A percentile compares a stretch with the other conserved stretches of the same genome.
Evolutionary conservation across 257 asterid species (phyloP).

Genomic region (Plectranthus barbatus): DNA sequence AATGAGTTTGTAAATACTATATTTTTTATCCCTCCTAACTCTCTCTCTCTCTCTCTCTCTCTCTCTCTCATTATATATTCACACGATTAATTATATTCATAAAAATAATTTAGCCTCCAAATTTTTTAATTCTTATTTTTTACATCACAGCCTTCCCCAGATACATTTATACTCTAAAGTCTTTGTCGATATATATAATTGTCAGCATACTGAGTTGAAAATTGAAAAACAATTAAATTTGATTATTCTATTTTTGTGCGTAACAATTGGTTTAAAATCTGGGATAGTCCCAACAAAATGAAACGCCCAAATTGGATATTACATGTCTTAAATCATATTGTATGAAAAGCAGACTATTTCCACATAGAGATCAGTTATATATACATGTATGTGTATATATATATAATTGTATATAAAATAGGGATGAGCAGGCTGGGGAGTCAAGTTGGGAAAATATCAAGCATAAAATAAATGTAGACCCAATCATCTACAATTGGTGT

Average conservation of each 20-base stretch:
- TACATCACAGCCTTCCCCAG: constrained; percentile 12
- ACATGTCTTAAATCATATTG: neutral
- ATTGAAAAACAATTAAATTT: neutral
- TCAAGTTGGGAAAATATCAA: constrained; percentile 32
- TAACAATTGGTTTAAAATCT: neutral
- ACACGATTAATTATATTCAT: too few relatives aligned
- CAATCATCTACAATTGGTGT: constrained; percentile 37
- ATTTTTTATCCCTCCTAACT: too few relatives aligned
- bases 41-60: too few relatives aligned
- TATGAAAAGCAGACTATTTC: neutral
- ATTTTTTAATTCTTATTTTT: too few relatives aligned
- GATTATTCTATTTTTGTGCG: neutral
- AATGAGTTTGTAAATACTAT: too few relatives aligned
- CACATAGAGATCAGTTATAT: neutral
- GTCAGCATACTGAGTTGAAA: neutral
- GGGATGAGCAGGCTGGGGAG: neutral
- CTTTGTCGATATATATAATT: constrained; percentile 3
- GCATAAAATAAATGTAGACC: constrained; percentile 24
- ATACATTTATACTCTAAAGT: neutral
- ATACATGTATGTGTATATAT: neutral
- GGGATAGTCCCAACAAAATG: neutral
- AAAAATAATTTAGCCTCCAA: too few relatives aligned
- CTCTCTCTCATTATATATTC: too few relatives aligned
- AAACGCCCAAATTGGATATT: too few relatives aligned
- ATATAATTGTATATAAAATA: neutral